Conservation (phyloP, 768 basidiomycete genomes). For the Tylopilus sp. region DNA sequence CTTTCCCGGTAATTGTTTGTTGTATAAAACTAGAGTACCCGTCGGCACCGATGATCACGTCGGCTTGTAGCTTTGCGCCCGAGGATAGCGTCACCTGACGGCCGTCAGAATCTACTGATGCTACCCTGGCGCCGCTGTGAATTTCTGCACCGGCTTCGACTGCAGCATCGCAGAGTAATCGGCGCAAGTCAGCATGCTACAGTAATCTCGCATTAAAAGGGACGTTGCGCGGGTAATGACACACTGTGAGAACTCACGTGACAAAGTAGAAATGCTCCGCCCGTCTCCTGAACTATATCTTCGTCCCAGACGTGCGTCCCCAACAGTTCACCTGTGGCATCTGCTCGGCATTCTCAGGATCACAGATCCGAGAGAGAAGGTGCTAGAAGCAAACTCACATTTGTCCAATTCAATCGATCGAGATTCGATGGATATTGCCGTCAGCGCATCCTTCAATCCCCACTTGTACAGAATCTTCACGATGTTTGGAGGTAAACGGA, state of each 20-base stretch:
- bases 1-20: constrained; percentile 30
- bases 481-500: constrained; percentile 56
- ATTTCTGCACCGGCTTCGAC: constrained; percentile 46
- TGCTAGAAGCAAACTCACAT: constrained; percentile 20
- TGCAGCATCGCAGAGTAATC: constrained; percentile 45
- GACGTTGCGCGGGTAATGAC: background rate
- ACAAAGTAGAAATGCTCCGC: constrained; percentile 48
- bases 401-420: constrained; percentile 22
- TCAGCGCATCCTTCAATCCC: constrained; percentile 47
- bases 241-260: constrained; percentile 34
- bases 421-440: constrained; percentile 29
- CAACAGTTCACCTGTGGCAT: constrained; percentile 42
- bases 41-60: constrained; percentile 61
- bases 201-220: background rate
- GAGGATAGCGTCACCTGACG: constrained; percentile 36
- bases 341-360: constrained; percentile 26
- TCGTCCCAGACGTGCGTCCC: constrained; percentile 46
- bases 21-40: constrained; percentile 46
- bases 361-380: background rate
- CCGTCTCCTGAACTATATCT: constrained; percentile 44
- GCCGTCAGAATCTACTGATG: constrained; percentile 32
- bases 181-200: constrained; percentile 53
- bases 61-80: constrained; percentile 43
- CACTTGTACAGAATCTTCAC: constrained; percentile 53
- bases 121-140: constrained; percentile 39